Evolutionary conservation across 139 green algal genomes (phyloP).

Genomic region (Deuterostichococcus epilithicus): DNA sequence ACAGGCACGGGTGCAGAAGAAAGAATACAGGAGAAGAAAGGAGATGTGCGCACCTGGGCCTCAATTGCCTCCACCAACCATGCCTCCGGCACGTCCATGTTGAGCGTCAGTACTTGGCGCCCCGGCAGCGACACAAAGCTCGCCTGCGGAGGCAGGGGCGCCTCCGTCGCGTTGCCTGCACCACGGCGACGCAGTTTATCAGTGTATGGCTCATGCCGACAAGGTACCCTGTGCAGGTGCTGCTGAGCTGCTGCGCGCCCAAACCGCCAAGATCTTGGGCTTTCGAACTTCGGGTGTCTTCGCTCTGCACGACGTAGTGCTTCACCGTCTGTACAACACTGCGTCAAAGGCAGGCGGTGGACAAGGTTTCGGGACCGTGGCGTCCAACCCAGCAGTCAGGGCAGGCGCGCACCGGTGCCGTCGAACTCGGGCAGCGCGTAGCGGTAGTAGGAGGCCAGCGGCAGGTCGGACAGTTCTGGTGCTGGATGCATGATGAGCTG

Average conservation of each 20-base stretch:
- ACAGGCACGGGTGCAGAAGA: too few species aligned
- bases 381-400: too few species aligned
- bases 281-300: too few species aligned
- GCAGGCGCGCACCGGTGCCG: background rate
- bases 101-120: conserved; percentile 78
- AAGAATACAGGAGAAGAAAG: too few species aligned
- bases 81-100: conserved; percentile 86
- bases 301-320: too few species aligned
- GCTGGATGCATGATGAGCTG: conserved; percentile 55
- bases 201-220: background rate
- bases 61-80: conserved; percentile 85
- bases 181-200: conserved; percentile 9
- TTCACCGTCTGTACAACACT: too few species aligned
- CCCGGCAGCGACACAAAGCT: conserved; percentile 57
- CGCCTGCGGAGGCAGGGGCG: conserved; percentile 34
- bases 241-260: too few species aligned
- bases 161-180: background rate
- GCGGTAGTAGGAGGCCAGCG: conserved; percentile 90
- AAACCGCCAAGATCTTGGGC: too few species aligned
- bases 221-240: too few species aligned
- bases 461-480: conserved; percentile 67
- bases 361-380: too few species aligned
- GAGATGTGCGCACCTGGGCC: conserved; percentile 10
- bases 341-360: too few species aligned
- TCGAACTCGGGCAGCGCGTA: conserved; percentile 46